phyloP scores from a whole-genome alignment of 495 filamentous ascomycete species.

The Aspergillus haitiensis region DNA sequence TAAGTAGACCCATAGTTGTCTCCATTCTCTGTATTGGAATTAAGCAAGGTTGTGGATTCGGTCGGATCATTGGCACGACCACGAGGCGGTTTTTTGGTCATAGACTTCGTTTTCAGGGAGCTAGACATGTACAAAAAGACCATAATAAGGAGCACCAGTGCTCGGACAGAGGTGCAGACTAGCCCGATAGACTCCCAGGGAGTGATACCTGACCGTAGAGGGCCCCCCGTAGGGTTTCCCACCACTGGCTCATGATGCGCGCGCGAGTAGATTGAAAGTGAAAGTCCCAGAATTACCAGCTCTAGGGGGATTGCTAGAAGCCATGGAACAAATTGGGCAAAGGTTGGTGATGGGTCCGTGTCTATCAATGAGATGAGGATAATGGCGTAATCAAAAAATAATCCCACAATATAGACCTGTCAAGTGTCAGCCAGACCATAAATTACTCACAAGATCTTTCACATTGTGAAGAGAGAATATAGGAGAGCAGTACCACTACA shows the following conservation, averaged over 20 bases:
- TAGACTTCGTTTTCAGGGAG: slow-evolving; percentile 45
- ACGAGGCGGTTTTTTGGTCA: slow-evolving; percentile 26
- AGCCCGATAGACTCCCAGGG: slow-evolving; percentile 67
- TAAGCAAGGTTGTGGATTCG: slow-evolving; percentile 58
- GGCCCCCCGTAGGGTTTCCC: slow-evolving; percentile 51
- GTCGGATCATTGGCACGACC: slow-evolving; percentile 36
- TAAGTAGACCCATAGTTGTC: slow-evolving; percentile 55
- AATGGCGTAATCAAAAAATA: slow-evolving; percentile 71
- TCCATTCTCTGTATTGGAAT: slow-evolving; percentile 46
- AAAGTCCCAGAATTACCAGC: slow-evolving; percentile 63
- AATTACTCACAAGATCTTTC: background rate
- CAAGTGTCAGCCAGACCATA: slow-evolving; percentile 21
- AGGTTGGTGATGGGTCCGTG: slow-evolving; percentile 68
- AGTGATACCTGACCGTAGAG: slow-evolving; percentile 51
- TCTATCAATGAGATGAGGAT: slow-evolving; percentile 80
- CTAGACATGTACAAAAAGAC: slow-evolving; percentile 57
- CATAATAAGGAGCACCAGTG: slow-evolving; percentile 58
- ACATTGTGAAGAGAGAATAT: background rate
- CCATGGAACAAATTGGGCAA: slow-evolving; percentile 76
- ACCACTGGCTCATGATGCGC: slow-evolving; percentile 59
- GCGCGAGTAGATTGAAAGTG: slow-evolving; percentile 59
- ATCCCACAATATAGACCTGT: slow-evolving; percentile 79
- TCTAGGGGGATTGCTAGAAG: slow-evolving; percentile 65
- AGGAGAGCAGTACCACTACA: slow-evolving; percentile 64
- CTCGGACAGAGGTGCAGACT: slow-evolving; percentile 56